phyloP scores from a whole-genome alignment of 495 filamentous ascomycete genomes.

The Astrothelium macrocarpum region DNA sequence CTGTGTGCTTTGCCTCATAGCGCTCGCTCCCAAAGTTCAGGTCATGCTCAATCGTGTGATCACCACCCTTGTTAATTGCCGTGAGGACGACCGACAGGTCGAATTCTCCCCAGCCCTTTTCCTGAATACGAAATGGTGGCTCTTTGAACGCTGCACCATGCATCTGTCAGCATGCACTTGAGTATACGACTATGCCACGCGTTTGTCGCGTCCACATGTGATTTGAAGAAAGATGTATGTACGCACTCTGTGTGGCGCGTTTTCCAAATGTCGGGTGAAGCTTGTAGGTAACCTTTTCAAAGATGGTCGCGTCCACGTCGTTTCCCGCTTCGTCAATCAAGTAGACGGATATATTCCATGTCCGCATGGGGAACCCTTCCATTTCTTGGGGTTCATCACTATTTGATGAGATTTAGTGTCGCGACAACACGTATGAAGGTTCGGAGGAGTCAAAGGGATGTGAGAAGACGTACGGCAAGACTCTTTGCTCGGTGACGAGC shows the following conservation, averaged over 20 bases:
- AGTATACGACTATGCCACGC: not conserved
- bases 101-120: slow-evolving; percentile 98
- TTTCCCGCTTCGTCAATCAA: slow-evolving; percentile 51
- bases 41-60: slow-evolving; percentile 73
- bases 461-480: slow-evolving; percentile 55
- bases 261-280: slow-evolving; percentile 89
- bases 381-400: slow-evolving; percentile 61
- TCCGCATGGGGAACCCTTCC: slow-evolving; percentile 85
- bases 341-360: slow-evolving; percentile 54
- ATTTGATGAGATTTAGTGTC: slow-evolving; percentile 13
- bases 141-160: slow-evolving; percentile 41
- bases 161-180: slow-evolving; percentile 7
- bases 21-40: slow-evolving; percentile 74
- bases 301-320: slow-evolving; percentile 63
- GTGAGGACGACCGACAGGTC: slow-evolving; percentile 81
- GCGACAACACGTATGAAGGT: slow-evolving; percentile 5
- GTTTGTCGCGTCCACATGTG: not conserved
- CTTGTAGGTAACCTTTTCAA: slow-evolving; percentile 84
- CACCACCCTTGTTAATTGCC: slow-evolving; percentile 75
- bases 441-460: not conserved
- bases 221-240: not conserved
- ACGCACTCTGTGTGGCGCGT: slow-evolving; percentile 67
- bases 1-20: slow-evolving; percentile 74
- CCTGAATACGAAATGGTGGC: slow-evolving; percentile 78
- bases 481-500: slow-evolving; percentile 81